Base-by-base conservation (phyloP, 306 rosid species). In the Ormosia emarginata region DNA sequence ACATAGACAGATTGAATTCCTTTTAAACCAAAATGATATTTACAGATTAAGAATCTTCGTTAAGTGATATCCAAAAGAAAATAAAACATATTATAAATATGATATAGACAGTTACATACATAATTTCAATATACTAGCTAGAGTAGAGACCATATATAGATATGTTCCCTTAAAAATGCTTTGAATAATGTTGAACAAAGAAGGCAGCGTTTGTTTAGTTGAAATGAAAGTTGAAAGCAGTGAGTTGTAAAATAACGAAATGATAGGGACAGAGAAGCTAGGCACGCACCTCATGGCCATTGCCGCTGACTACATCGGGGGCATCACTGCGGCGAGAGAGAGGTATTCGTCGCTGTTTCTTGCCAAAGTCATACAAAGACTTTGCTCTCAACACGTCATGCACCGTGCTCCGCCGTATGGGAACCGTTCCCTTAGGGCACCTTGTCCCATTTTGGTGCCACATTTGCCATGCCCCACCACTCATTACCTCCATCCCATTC, bases 371-470 rank as follows among this genome's bases (percentile, higher is more conserved):
- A 89, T 78, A 92, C 85, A 93, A 84, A 33, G 98, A 95, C 88
- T 92, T 95, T 4, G 94, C 88, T 86, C 98, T 87, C 59, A 93
- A 67, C 30, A 91, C 97, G 41, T 92, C 97, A 11, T 86, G 46
- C 78, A 84, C 86, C 4, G 83, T 77, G 86, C 92, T 91, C 40
- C 94, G 89, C 71, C 98, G 85, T 85, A 93, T 80, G 0, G 99
- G 97, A 74, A 96, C 85, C n/a, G 89, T 96, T 24, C 98, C 98
- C 67, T 80, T 86, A 0, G 97, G 97, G 68, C 99, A 96, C 34
- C 84, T 40, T 5, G 97, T 96, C 75, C 98, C 94, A 37, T 96
- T 96, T 74, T 55, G 77, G 72, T 92, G 97, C 99, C 98, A 96
- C 92, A 75, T 90, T 79, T 95, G 98, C 89, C 88, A 85, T 66